These are phyloP conservation scores for Madurella mycetomatis DNA, from an alignment of 2,329 filamentous ascomycete genomes.

Conservation along the genomic window DNA sequence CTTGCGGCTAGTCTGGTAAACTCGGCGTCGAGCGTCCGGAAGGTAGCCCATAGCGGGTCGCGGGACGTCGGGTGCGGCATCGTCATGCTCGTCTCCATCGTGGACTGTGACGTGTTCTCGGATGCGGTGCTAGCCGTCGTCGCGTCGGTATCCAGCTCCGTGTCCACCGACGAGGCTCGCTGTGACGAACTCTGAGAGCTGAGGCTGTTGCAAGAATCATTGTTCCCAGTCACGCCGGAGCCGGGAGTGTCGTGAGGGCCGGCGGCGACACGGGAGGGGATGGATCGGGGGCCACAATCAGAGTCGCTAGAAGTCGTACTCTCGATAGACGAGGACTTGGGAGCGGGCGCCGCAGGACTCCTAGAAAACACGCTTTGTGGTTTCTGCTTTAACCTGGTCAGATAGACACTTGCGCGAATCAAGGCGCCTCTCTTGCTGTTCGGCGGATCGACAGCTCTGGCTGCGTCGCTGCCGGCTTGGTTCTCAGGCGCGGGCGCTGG, in stretches of 20 bases:
- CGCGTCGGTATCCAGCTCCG: constrained; percentile 20
- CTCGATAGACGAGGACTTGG: constrained; percentile 19
- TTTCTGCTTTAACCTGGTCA: constrained; percentile 49
- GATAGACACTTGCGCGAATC: constrained; percentile 44
- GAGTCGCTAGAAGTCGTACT: constrained; percentile 20
- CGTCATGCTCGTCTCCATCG: constrained; percentile 44
- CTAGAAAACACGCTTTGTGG: constrained; percentile 41
- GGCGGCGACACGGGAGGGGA: constrained; percentile 37
- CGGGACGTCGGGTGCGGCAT: constrained; percentile 39
- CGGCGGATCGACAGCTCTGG: constrained; percentile 11
- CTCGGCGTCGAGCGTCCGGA: constrained; percentile 50
- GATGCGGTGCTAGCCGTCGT: constrained; percentile 27
- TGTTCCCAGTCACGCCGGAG: constrained; percentile 7
- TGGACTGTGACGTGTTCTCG: constrained; percentile 32
- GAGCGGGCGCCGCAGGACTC: constrained; percentile 28
- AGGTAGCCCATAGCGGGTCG: constrained; percentile 53
- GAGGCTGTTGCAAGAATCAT: constrained; percentile 19
- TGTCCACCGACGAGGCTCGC: constrained; percentile 25
- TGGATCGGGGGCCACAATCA: constrained; percentile 37
- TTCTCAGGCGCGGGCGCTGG: constrained; percentile 4
- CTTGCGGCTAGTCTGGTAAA: constrained; percentile 62
- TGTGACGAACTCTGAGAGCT: constrained; percentile 24
- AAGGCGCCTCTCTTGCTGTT: constrained; percentile 37
- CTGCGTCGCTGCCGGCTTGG: constrained; percentile 30
- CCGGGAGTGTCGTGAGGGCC: constrained; percentile 36